Conservation (phyloP, 495 filamentous ascomycete species). For the Xylaria nigripes region DNA sequence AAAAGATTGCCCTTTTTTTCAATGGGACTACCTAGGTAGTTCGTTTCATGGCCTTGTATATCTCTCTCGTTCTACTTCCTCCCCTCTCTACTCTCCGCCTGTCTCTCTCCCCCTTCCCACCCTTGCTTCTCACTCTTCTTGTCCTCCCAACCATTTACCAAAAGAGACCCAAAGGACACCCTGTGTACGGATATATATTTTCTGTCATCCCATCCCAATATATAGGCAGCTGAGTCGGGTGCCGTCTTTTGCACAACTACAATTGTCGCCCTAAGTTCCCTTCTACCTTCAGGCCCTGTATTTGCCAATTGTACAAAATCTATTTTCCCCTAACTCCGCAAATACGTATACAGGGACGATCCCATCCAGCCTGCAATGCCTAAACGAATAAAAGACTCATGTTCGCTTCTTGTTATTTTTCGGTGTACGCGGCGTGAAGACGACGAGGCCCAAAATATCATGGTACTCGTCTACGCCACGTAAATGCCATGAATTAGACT, state of each 20-base stretch:
- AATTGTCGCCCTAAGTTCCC: neutral
- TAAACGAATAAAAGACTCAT: neutral
- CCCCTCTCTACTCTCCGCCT: neutral
- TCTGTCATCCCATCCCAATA: neutral
- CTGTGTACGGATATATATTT: neutral
- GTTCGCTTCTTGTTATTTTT: neutral
- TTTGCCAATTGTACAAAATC: constrained; percentile 8
- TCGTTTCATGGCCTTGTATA: neutral
- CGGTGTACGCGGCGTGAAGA: neutral
- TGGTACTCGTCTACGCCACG: constrained; percentile 23
- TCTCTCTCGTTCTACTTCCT: neutral
- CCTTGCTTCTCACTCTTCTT: neutral
- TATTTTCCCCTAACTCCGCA: constrained; percentile 10
- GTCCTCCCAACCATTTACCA: neutral
- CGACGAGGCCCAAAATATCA: neutral
- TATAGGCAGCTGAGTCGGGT: neutral
- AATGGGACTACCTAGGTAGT: no score
- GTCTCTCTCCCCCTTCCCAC: neutral
- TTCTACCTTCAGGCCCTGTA: neutral
- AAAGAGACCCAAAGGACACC: neutral
- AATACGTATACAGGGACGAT: constrained; percentile 30
- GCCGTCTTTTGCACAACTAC: neutral
- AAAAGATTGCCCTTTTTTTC: no score
- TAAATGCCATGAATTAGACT: constrained; percentile 26
- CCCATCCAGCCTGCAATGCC: constrained; percentile 12